A percentile compares a stretch with the other conserved stretches of the same genome.
Evolutionary conservation across 768 basidiomycete species (phyloP).

Genomic region (Cyathus striatus): DNA sequence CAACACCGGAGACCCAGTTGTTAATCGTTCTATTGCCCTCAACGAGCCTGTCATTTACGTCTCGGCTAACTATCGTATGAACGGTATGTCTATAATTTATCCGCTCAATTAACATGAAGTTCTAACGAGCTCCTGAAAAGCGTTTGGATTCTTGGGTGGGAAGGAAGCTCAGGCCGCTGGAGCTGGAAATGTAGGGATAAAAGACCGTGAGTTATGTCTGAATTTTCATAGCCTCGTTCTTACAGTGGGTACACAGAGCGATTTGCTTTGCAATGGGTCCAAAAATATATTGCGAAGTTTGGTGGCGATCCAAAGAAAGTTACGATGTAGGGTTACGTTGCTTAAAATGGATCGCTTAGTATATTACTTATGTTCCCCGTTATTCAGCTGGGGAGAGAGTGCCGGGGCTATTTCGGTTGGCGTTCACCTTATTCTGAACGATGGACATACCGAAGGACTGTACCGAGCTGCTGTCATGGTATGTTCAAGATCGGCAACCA

Average conservation of each 20-base stretch:
- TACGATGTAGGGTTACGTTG: slow-evolving; percentile 26
- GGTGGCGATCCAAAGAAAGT: slow-evolving; percentile 47
- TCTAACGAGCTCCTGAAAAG: slow-evolving; percentile 7
- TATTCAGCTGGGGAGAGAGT: slow-evolving; percentile 15
- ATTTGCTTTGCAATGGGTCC: slow-evolving; percentile 47
- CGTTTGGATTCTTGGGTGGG: slow-evolving; percentile 36
- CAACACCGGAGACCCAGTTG: slow-evolving; percentile 13
- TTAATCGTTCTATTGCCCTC: slow-evolving; percentile 22
- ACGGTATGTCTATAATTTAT: slow-evolving; percentile 12
- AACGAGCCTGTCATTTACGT: slow-evolving; percentile 31
- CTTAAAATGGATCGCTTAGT: neutral
- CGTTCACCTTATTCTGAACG: slow-evolving; percentile 10
- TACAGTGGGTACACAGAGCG: slow-evolving; percentile 30
- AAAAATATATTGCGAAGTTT: slow-evolving; percentile 44
- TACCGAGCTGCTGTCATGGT: slow-evolving; percentile 16
- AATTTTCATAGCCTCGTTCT: neutral
- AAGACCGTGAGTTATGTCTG: slow-evolving; percentile 43
- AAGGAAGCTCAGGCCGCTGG: slow-evolving; percentile 32
- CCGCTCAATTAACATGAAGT: slow-evolving; percentile 3
- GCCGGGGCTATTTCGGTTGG: slow-evolving; percentile 15
- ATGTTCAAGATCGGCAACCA: neutral
- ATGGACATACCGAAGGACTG: slow-evolving; percentile 10
- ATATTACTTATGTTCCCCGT: neutral
- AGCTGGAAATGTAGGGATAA: slow-evolving; percentile 44
- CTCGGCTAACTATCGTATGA: slow-evolving; percentile 31